Conservation (phyloP, 2,329 filamentous ascomycete genomes). For the Niveomyces coronatus region DNA sequence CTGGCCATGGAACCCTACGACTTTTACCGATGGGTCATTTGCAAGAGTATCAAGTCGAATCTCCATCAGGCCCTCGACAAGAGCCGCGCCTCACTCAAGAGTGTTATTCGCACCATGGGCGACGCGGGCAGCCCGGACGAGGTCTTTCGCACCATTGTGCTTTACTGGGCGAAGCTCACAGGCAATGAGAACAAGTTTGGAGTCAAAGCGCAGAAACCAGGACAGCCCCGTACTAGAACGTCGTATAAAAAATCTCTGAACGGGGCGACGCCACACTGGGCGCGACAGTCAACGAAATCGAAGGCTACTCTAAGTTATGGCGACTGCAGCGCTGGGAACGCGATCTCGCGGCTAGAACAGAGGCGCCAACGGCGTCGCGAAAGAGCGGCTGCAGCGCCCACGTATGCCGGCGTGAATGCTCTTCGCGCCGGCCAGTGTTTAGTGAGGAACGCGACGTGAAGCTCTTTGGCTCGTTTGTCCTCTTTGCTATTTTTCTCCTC, state of each 20-base stretch:
- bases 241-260: neutral
- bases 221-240: neutral
- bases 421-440: constrained; percentile 13
- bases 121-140: constrained; percentile 15
- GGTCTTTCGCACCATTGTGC: constrained; percentile 18
- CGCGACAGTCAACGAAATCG: no score
- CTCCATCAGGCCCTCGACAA: neutral
- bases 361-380: neutral
- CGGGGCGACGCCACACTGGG: neutral
- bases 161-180: constrained; percentile 18
- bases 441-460: neutral
- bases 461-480: no score
- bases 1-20: constrained; percentile 27
- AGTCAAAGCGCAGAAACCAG: neutral
- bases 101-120: constrained; percentile 11
- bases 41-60: neutral
- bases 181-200: constrained; percentile 14
- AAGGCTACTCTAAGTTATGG: no score
- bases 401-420: constrained; percentile 19
- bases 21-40: constrained; percentile 22
- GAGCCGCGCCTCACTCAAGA: neutral
- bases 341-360: neutral
- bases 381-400: neutral
- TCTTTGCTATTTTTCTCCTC: no score
- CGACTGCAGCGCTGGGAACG: neutral